Conservation (phyloP, 306 rosid species). For the Arachis stenosperma region DNA sequence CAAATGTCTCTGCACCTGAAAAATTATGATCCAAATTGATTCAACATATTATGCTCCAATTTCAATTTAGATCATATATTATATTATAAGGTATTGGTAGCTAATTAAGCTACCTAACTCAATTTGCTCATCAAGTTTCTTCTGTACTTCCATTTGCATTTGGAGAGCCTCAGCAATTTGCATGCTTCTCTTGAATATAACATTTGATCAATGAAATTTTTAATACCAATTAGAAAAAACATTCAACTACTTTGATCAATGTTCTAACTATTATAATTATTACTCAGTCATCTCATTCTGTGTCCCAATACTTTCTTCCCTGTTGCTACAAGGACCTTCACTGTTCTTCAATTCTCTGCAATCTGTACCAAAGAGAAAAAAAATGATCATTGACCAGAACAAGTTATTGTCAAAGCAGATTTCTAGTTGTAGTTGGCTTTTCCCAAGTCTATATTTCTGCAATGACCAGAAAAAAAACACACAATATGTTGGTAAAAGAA, state of each 20-base stretch:
- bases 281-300: conserved; percentile 34
- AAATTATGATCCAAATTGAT: not conserved
- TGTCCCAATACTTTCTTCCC: conserved; percentile 44
- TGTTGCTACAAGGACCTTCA: conserved; percentile 46
- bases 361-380: conserved; percentile 46
- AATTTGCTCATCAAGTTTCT: conserved; percentile 68
- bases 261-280: too few species aligned
- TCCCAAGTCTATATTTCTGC: too few species aligned
- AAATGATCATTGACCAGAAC: not conserved
- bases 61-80: not conserved
- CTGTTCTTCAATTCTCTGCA: conserved; percentile 53
- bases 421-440: conserved; percentile 41
- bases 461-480: too few species aligned
- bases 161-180: not conserved
- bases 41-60: conserved; percentile 15
- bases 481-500: too few species aligned
- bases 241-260: too few species aligned
- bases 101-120: conserved; percentile 53
- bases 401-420: conserved; percentile 47
- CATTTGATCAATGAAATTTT: too few species aligned
- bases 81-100: too few species aligned
- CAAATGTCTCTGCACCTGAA: too few species aligned
- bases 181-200: too few species aligned
- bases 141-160: conserved; percentile 76
- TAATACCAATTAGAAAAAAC: too few species aligned